Conservation (phyloP, 176 grass and related monocot species). For the Rhynchospora tenuis region DNA sequence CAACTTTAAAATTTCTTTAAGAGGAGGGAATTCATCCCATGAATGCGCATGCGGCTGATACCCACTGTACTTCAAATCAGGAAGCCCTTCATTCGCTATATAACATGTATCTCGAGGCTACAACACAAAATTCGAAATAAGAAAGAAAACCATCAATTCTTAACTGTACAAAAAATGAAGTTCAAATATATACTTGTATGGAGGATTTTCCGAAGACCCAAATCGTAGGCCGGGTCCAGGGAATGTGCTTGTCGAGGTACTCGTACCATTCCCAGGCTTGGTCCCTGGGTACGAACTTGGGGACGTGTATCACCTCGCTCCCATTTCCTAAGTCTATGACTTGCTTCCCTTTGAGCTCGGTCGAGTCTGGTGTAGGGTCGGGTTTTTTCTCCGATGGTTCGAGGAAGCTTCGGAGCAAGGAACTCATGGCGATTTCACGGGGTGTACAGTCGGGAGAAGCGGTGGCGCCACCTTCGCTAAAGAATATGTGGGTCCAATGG, state of each 20-base stretch:
- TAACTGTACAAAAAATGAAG: background rate
- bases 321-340: slow-evolving; percentile 46
- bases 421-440: slow-evolving; percentile 41
- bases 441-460: background rate
- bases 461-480: background rate
- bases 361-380: background rate
- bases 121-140: background rate
- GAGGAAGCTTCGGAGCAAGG: slow-evolving; percentile 33
- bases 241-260: slow-evolving; percentile 56
- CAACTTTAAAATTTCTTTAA: slow-evolving; percentile 67
- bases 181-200: slow-evolving; percentile 32
- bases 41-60: slow-evolving; percentile 53
- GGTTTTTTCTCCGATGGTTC: background rate
- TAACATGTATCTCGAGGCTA: slow-evolving; percentile 73
- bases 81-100: slow-evolving; percentile 55
- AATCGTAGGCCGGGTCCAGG: slow-evolving; percentile 59
- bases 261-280: slow-evolving; percentile 71
- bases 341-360: slow-evolving; percentile 14
- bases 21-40: slow-evolving; percentile 80
- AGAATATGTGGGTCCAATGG: background rate
- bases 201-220: slow-evolving; percentile 58
- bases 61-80: slow-evolving; percentile 69
- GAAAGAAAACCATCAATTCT: background rate
- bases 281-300: slow-evolving; percentile 44
- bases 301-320: slow-evolving; percentile 68